These are phyloP conservation scores for Ganoderma resinaceum DNA, from an alignment of 1,284 basidiomycete genomes.

Conservation along the genomic window DNA sequence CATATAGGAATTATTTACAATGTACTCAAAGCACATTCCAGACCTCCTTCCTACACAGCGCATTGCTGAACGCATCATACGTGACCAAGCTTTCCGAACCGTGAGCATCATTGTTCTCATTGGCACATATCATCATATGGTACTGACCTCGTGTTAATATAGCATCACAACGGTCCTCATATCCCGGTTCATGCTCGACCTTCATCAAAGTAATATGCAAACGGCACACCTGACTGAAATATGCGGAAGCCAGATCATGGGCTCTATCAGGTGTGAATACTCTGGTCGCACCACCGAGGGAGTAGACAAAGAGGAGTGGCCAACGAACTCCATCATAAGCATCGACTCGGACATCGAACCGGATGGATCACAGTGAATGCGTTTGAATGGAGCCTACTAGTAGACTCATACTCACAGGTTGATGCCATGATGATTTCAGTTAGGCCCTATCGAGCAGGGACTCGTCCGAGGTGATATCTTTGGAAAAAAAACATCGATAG, in stretches of 20 bases:
- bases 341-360: no score
- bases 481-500: no score
- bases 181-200: not conserved
- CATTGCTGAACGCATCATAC: not conserved
- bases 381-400: no score
- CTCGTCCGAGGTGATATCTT: no score
- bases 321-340: not conserved
- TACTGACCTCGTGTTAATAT: not conserved
- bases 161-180: constrained; percentile 5
- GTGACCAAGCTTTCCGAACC: not conserved
- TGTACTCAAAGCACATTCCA: not conserved
- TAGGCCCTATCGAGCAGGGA: no score
- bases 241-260: not conserved
- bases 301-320: not conserved
- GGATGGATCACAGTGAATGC: no score
- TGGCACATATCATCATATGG: not conserved
- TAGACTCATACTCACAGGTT: no score
- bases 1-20: no score
- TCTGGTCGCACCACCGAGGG: not conserved
- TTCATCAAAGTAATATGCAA: not conserved
- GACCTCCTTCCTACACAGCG: not conserved
- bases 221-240: not conserved
- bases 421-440: no score
- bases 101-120: not conserved
- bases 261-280: not conserved